Base-by-base conservation (phyloP, 805 yeast genomes). In the Candida pseudofarinosa region DNA sequence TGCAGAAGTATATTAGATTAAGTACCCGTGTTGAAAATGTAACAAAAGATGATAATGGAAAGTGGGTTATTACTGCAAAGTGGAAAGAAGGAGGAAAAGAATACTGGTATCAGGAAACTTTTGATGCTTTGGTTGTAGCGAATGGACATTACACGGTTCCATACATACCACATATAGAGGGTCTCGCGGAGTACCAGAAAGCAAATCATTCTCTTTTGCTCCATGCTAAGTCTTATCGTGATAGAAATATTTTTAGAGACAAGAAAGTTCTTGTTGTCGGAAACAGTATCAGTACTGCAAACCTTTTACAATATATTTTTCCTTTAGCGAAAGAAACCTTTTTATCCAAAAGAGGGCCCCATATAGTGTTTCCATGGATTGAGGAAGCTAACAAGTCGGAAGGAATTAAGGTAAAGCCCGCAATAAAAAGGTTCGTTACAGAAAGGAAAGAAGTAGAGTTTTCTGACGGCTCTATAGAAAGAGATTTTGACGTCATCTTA, bases 131-230 rank as follows among this genome's bases (percentile, higher is more conserved):
- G 6, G 76, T 79, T 3, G 58, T 83, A 8, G 84, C 88, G 6
- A 65, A 76, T 10, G 91, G 93, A 1, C 80, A 79, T 45, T 82
- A 74, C 57, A 77, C 81, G 36, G 65, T 74, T 19, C 91, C 93
- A 0, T 70, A 55, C 48, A 59, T 78, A 37, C 91, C 93, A 1
- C 62, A 71, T 19, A 69, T 74, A 35, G 56, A 61, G 1, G 89
- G 89, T 0, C 54, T 84, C 17, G 57, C 63, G 6, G 73, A 71
- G 41, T 81, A 77, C 74, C 57, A 61, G 38, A 49, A 49, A 10
- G 51, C 57, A 37, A 62, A 57, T 48, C 84, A 84, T 0, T 69
- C 61, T 3, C 63, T 74, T 1, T 60, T 84, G 1, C 49, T 65
- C 2, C 91, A 85, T 59, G 73, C 88, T 8, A 80, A 79, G 47